Conservation (phyloP, 192 early-diverging fungal species). For the Endogone sp. region DNA sequence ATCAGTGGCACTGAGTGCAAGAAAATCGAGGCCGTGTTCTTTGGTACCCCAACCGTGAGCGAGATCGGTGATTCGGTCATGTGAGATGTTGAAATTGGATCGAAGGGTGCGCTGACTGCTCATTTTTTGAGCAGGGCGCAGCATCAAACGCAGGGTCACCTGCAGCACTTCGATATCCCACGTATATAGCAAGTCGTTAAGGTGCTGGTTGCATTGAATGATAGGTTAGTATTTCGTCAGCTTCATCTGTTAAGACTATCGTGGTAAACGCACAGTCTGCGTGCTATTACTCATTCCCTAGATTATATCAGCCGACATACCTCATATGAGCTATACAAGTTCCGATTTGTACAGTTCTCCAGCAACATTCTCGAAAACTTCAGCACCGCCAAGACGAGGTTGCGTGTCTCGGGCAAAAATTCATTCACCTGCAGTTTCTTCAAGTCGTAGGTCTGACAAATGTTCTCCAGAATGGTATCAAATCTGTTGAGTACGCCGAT, state of each 20-base stretch:
- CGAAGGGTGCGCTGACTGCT: slow-evolving; percentile 71
- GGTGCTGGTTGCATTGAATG: slow-evolving; percentile 50
- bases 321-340: slow-evolving; percentile 89
- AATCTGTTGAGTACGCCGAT: slow-evolving; percentile 91
- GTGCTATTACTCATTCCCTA: background rate
- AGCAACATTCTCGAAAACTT: slow-evolving; percentile 76
- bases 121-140: slow-evolving; percentile 88
- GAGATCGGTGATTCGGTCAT: slow-evolving; percentile 52
- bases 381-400: slow-evolving; percentile 62
- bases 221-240: background rate
- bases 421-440: slow-evolving; percentile 56
- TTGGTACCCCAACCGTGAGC: slow-evolving; percentile 62
- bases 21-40: slow-evolving; percentile 44
- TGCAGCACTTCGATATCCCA: slow-evolving; percentile 79
- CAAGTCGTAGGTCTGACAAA: slow-evolving; percentile 62
- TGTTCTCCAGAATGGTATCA: slow-evolving; percentile 71
- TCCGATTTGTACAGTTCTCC: slow-evolving; percentile 94
- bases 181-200: slow-evolving; percentile 75
- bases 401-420: slow-evolving; percentile 45
- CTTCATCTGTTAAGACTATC: background rate
- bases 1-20: slow-evolving; percentile 35
- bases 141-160: slow-evolving; percentile 69
- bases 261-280: background rate
- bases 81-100: slow-evolving; percentile 51
- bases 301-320: slow-evolving; percentile 32